phyloP scores from a whole-genome alignment of 139 green algal genomes.

The Tetradesmus obliquus region DNA sequence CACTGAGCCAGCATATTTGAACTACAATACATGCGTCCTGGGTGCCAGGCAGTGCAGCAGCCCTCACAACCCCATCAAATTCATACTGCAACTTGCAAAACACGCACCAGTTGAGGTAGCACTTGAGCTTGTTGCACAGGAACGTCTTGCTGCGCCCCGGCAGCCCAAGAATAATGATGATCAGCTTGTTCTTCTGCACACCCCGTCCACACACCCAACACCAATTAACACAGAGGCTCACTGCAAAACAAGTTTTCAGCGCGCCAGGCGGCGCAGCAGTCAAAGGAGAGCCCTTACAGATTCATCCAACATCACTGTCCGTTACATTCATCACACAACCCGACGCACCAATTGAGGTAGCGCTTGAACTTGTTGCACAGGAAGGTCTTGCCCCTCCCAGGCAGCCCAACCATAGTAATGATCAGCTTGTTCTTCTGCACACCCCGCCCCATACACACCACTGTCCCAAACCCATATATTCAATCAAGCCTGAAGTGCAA shows the following conservation, averaged over 20 bases:
- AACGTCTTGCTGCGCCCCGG: slow-evolving; percentile 93
- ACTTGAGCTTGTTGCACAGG: slow-evolving; percentile 85
- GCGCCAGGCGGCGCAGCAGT: too few species aligned
- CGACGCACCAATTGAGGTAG: slow-evolving; percentile 82
- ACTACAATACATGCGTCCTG: too few species aligned
- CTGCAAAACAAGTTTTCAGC: too few species aligned
- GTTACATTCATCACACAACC: not conserved
- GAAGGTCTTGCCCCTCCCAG: slow-evolving; percentile 91
- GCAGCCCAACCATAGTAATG: slow-evolving; percentile 91
- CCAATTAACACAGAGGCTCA: too few species aligned
- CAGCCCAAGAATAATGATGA: slow-evolving; percentile 93
- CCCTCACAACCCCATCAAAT: too few species aligned
- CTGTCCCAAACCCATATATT: slow-evolving; percentile 6
- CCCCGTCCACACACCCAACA: not conserved
- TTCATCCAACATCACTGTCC: not conserved
- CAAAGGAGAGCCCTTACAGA: not conserved
- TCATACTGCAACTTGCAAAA: not conserved
- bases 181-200: slow-evolving; percentile 61
- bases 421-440: slow-evolving; percentile 60
- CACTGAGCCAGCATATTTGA: too few species aligned
- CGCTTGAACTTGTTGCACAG: slow-evolving; percentile 85
- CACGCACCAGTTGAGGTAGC: slow-evolving; percentile 84
- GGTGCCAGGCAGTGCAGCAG: too few species aligned
- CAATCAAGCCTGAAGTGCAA: too few species aligned
- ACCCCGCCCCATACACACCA: too few species aligned